phyloP scores from a whole-genome alignment of 257 asterid species.

The Solanum chilense region DNA sequence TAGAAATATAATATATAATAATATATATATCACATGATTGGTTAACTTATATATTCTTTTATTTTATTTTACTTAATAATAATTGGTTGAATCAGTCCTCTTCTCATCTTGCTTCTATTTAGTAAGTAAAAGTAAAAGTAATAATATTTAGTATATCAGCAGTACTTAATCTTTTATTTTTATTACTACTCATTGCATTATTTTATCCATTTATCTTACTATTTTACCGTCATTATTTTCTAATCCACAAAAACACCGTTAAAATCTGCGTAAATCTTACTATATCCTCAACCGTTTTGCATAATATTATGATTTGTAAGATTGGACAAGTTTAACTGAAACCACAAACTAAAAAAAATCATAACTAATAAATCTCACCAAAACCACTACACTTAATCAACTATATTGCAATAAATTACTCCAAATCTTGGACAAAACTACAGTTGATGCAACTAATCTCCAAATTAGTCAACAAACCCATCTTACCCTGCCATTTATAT shows the following conservation, averaged over 20 bases:
- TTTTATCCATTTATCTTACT: neutral
- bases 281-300: too few relatives aligned
- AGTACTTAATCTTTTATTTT: neutral
- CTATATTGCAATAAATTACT: neutral
- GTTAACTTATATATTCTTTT: too few relatives aligned
- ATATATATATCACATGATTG: too few relatives aligned
- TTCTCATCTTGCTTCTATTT: neutral
- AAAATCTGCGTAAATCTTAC: too few relatives aligned
- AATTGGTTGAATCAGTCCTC: neutral
- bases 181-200: neutral
- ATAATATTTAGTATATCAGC: neutral
- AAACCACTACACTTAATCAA: neutral
- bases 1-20: too few relatives aligned
- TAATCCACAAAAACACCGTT: neutral
- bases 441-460: constrained; percentile 14
- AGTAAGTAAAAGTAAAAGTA: too few relatives aligned
- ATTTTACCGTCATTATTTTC: neutral
- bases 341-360: neutral
- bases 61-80: too few relatives aligned
- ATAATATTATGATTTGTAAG: neutral
- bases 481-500: neutral
- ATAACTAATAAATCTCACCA: neutral
- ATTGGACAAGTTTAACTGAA: neutral
- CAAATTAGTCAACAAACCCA: constrained; percentile 16
- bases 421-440: neutral